phyloP scores from a whole-genome alignment of 2,329 filamentous ascomycete species.

The Diaporthe vexans region DNA sequence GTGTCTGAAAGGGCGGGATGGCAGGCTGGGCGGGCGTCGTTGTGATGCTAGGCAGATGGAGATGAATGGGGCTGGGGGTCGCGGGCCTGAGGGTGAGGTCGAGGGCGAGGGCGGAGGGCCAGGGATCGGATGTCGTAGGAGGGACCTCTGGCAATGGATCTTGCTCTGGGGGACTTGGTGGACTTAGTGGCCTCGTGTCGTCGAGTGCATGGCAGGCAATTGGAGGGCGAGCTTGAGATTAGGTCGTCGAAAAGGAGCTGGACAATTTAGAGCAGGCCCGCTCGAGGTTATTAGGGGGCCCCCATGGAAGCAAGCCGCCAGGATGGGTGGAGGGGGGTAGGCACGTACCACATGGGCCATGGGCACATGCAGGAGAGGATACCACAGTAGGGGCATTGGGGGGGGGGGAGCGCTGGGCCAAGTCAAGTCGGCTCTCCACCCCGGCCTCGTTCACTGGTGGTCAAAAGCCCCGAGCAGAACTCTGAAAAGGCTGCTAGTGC shows the following conservation, averaged over 20 bases:
- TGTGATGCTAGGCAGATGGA: background rate
- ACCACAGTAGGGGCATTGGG: no score
- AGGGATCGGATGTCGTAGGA: background rate
- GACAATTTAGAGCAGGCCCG: constrained; percentile 41
- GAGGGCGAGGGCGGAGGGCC: background rate
- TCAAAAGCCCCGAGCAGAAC: constrained; percentile 34
- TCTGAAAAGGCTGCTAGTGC: constrained; percentile 33
- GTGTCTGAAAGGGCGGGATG: background rate
- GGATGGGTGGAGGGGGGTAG: constrained; percentile 21
- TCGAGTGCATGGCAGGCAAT: constrained; percentile 21
- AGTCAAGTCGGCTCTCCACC: constrained; percentile 14
- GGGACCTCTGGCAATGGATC: constrained; percentile 1
- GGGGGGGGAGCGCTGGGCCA: constrained; percentile 22
- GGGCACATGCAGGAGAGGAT: constrained; percentile 18
- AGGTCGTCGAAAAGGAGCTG: constrained; percentile 41
- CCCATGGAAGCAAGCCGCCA: constrained; percentile 24
- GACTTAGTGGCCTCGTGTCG: constrained; percentile 26
- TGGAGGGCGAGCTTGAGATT: constrained; percentile 30
- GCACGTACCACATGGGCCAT: constrained; percentile 21
- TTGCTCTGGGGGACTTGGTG: background rate
- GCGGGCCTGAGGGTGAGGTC: background rate
- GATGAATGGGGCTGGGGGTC: background rate
- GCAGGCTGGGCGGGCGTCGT: constrained; percentile 13
- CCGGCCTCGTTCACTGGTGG: constrained; percentile 5
- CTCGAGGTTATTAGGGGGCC: constrained; percentile 35